Base-by-base conservation (phyloP, 805 yeast species). In the Starmerella bacillaris region DNA sequence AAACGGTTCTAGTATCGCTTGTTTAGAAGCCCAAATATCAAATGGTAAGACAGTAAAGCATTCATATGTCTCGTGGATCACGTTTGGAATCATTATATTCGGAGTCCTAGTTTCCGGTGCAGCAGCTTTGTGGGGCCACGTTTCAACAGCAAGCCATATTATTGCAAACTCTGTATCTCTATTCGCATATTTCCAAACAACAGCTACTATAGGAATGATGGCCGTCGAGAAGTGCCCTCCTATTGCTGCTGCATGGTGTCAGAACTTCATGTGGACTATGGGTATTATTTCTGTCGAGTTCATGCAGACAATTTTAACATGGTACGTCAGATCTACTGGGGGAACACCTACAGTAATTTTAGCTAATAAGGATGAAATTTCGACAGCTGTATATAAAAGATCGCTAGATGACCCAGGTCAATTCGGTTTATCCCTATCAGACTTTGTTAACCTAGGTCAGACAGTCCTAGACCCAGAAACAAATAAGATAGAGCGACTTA, bases 191-290 rank as follows among this genome's bases (percentile, higher is more conserved):
- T 89, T 86, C 69, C 99, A 89, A 62, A 72, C 78, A 38, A 64
- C 89, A 47, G 94, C 95, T 16, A 73, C 86, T 40, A 76, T 86
- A 15, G 70, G 93, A 14, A 84, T 89, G 94, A 76, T 83, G 83
- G 94, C 92, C 37, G 95, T 86, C 21, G 69, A 80, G 16, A 63
- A 70, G 41, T 78, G 82, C 16, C 98, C 98, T 2, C 98, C 98
- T 2, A 84, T 89, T 46, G 96, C 95, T 4, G 82, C 93, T 3
- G 84, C 96, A 2, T 86, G 98, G 98, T 74, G 92, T 21, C 94
- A 86, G 58, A 89, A 86, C 60, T 89, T 89, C 63, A 74, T 72
- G 57, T 86, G 96, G 96, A 74, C 95, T 2, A 69, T 86, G 69
- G 98, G 98, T 31, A 74, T 86, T 44, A 78, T 89, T 48, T 67